A percentile compares a stretch with the other conserved stretches of the same genome.
These are phyloP conservation scores for Suillus americanus DNA, from an alignment of 768 basidiomycete genomes.

Conservation along the genomic window DNA sequence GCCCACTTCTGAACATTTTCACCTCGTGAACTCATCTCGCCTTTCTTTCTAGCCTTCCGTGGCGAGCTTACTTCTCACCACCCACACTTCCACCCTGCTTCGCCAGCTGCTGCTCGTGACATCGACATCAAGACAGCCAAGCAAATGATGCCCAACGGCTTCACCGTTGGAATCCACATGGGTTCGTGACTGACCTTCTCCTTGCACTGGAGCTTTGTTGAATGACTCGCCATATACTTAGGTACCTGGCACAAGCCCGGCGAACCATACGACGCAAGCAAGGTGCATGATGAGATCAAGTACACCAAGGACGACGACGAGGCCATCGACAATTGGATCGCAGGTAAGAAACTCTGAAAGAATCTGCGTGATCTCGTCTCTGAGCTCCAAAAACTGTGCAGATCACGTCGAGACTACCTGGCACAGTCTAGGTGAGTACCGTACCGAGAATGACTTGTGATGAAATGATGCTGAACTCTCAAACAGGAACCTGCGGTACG, in stretches of 20 bases:
- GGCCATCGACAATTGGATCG: constrained; percentile 71
- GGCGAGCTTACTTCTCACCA: constrained; percentile 73
- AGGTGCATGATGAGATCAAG: constrained; percentile 63
- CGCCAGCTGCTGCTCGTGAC: constrained; percentile 56
- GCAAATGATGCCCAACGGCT: constrained; percentile 54
- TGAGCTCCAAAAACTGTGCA: constrained; percentile 4
- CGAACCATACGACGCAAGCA: constrained; percentile 50
- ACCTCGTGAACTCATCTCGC: background rate
- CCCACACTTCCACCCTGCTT: constrained; percentile 72
- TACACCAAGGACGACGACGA: constrained; percentile 68
- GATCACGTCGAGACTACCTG: constrained; percentile 77
- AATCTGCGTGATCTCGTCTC: background rate
- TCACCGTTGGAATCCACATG: constrained; percentile 75
- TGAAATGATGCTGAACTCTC: background rate
- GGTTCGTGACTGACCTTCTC: constrained; percentile 32
- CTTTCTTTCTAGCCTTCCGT: constrained; percentile 50
- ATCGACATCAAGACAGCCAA: constrained; percentile 71
- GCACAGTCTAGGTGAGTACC: constrained; percentile 56
- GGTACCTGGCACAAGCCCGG: constrained; percentile 60
- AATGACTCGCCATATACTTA: constrained; percentile 9
- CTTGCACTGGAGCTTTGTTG: background rate
- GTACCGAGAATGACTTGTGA: constrained; percentile 15
- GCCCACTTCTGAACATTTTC: background rate
- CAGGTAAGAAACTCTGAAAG: constrained; percentile 25
- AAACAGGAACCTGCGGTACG: constrained; percentile 3